Conservation (phyloP, 495 filamentous ascomycete genomes). For the Xylaria curta region DNA sequence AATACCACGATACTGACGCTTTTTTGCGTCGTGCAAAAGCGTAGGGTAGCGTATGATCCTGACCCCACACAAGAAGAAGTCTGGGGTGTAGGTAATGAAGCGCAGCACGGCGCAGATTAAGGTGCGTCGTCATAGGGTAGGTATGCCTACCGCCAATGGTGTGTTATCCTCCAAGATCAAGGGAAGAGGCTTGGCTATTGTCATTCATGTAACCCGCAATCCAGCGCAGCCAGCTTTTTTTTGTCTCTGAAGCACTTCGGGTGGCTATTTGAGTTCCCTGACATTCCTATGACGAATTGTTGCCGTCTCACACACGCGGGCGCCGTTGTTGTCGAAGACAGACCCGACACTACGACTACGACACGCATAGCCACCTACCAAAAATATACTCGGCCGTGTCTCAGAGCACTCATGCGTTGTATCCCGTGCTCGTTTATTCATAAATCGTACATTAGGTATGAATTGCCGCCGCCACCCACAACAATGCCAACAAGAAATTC, state of each 20-base stretch:
- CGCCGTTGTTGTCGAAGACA: background rate
- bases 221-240: slow-evolving; percentile 26
- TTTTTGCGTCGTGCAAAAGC: background rate
- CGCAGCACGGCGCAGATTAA: background rate
- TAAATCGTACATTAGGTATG: background rate
- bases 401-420: slow-evolving; percentile 16
- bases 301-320: slow-evolving; percentile 22
- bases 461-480: background rate
- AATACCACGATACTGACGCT: background rate
- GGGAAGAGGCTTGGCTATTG: slow-evolving; percentile 33
- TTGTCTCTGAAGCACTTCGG: slow-evolving; percentile 16
- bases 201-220: slow-evolving; percentile 44
- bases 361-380: slow-evolving; percentile 26
- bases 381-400: slow-evolving; percentile 27
- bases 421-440: background rate
- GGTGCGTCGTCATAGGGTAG: slow-evolving; percentile 11
- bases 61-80: background rate
- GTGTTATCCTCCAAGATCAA: slow-evolving; percentile 29
- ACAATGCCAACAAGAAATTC: background rate
- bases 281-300: slow-evolving; percentile 31
- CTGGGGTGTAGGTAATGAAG: slow-evolving; percentile 8
- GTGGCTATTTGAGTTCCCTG: slow-evolving; percentile 30
- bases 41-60: too few relatives aligned
- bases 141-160: background rate
- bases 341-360: slow-evolving; percentile 8